A percentile compares a stretch with the other conserved stretches of the same genome.
phyloP scores from a whole-genome alignment of 257 asterid species.

The Solanum tarijense region DNA sequence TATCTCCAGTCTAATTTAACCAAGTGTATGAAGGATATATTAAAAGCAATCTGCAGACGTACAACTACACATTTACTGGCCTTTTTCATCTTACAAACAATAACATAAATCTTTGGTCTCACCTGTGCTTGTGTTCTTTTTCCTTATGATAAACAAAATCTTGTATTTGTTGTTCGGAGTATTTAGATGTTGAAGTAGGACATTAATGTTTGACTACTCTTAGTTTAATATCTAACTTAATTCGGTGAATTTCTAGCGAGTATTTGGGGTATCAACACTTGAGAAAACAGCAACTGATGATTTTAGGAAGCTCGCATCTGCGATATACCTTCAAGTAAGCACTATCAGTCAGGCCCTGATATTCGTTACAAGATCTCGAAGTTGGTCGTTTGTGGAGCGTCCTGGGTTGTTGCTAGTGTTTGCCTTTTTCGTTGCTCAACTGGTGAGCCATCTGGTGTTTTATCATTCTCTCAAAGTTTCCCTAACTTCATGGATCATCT shows the following conservation, averaged over 20 bases:
- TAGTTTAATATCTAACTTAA: background rate
- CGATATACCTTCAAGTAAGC: slow-evolving; percentile 94
- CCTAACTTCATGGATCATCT: background rate
- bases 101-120: background rate
- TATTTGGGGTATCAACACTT: slow-evolving; percentile 81
- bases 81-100: background rate
- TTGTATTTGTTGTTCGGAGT: background rate
- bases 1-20: background rate
- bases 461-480: background rate
- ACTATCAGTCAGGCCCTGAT: slow-evolving; percentile 93
- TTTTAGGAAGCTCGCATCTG: slow-evolving; percentile 93
- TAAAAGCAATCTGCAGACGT: background rate
- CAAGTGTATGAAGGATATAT: background rate
- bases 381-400: slow-evolving; percentile 90
- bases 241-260: slow-evolving; percentile 28
- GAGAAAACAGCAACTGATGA: slow-evolving; percentile 89
- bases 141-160: background rate
- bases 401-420: slow-evolving; percentile 79
- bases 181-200: background rate
- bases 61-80: background rate
- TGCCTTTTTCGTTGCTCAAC: slow-evolving; percentile 73
- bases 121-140: background rate
- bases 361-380: slow-evolving; percentile 88
- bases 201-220: background rate
- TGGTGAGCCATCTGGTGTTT: slow-evolving; percentile 33